Evolutionary conservation across 495 filamentous ascomycete species (phyloP), one percentile per base, ranked within the genome.

Genomic region (Penicillium desertorum): DNA sequence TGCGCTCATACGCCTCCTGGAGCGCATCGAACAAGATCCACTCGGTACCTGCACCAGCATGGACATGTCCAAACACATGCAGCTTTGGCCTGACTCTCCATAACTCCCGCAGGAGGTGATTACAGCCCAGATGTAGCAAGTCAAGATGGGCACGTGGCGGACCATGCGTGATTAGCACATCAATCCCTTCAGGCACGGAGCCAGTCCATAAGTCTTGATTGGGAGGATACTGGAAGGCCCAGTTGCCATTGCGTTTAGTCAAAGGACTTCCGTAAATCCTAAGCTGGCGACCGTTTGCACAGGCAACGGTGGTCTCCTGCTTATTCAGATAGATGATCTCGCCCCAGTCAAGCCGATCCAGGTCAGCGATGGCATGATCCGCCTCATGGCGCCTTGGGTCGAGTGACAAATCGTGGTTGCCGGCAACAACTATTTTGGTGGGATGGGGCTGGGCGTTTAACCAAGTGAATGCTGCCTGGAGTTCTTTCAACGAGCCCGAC

Each of bases 41-140:
- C 0, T 68, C 62, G 6, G 50, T 61, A 3, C 86, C 86, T 54
- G 80, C 70, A n/a, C 81, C 83, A 56, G 76, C 84, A 69, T 93
- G 90, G 6, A 90, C 72, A 69, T 93, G 89, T 4, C 89, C 89
- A 70, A 90, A 92, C 44, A 92, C 76, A 71, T 91, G 89, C 36
- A 92, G 69, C 25, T 72, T 74, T 19, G 89, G 88, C 60, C 78
- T 80, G 44, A 88, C 81, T 8, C 79, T 73, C 86, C 87, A 88
- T 20, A 89, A 62, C 23, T 87, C 84, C 17, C 73, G 67, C 5
- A 89, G 74, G 8, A 93, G 76, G 41, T 77, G 72, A 54, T 80
- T 72, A 61, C 86, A 90, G 14, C 89, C 90, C 34, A 85, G 66
- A 1, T 67, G 74, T 3, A 62, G 56, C 9, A 81, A 63, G 66